Conservation (phyloP, 1,284 basidiomycete species). For the Porodaedalea pini region DNA sequence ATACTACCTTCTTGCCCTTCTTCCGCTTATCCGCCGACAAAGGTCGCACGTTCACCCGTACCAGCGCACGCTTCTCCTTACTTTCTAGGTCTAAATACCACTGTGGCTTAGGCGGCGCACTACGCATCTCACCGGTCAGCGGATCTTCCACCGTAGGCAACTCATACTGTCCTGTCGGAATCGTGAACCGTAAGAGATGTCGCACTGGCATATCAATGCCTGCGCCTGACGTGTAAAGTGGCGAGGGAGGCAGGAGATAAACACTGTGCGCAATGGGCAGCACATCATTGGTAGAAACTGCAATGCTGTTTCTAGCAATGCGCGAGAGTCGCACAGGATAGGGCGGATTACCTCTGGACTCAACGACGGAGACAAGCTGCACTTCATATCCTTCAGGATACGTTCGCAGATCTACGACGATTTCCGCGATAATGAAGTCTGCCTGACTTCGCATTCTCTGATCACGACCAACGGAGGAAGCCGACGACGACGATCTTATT, state of each 20-base stretch:
- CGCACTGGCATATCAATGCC: conserved; percentile 59
- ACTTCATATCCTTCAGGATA: conserved; percentile 71
- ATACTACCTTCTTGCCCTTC: conserved; percentile 34
- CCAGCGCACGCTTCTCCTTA: conserved; percentile 62
- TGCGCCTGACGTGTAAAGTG: conserved; percentile 68
- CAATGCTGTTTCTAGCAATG: neutral
- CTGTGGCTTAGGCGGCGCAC: conserved; percentile 62
- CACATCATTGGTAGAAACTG: neutral
- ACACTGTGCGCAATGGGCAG: conserved; percentile 18
- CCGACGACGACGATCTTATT: conserved; percentile 39
- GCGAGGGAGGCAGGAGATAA: conserved; percentile 23
- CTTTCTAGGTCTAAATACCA: conserved; percentile 59
- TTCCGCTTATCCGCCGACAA: conserved; percentile 28
- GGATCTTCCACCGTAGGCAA: conserved; percentile 75
- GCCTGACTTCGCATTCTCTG: conserved; percentile 47
- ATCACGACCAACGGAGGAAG: conserved; percentile 43
- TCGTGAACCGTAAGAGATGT: conserved; percentile 69
- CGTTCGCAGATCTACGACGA: conserved; percentile 72
- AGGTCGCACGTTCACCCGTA: conserved; percentile 32
- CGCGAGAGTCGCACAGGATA: conserved; percentile 5
- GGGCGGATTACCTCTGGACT: neutral
- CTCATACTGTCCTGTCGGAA: conserved; percentile 82
- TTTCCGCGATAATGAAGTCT: conserved; percentile 66
- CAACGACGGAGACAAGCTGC: conserved; percentile 38
- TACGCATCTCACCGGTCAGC: conserved; percentile 66